phyloP scores from a whole-genome alignment of 2,329 filamentous ascomycete genomes.

The Sclerotinia nivalis region DNA sequence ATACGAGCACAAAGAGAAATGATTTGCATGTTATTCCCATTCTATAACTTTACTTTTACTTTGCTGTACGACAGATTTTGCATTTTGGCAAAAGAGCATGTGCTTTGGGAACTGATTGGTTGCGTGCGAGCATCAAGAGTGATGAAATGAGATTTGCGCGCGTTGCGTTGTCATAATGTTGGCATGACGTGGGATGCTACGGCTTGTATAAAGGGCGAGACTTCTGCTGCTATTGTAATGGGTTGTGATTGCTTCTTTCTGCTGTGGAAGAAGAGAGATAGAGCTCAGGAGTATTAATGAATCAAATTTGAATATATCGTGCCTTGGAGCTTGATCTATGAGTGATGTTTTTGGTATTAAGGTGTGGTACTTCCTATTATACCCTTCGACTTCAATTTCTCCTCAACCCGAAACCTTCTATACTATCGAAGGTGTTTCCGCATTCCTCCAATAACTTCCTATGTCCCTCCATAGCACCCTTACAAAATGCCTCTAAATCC shows the following conservation, averaged over 20 bases:
- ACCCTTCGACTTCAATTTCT: neutral
- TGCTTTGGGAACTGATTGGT: neutral
- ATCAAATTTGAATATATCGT: neutral
- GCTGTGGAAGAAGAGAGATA: neutral
- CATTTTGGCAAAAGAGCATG: neutral
- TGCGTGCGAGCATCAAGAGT: neutral
- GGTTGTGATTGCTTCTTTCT: neutral
- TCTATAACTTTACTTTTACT: neutral
- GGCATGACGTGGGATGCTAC: neutral
- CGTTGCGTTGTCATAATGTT: neutral
- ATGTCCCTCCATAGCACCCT: slow-evolving; percentile 48
- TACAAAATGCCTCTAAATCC: slow-evolving; percentile 50
- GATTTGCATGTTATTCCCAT: slow-evolving; percentile 1
- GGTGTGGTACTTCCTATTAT: no score
- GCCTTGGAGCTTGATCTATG: neutral
- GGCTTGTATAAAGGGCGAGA: neutral
- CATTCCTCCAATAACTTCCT: slow-evolving; percentile 40
- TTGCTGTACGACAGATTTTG: neutral
- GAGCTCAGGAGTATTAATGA: neutral
- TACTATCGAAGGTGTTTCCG: neutral
- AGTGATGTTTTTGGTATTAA: neutral
- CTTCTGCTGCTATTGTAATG: slow-evolving; percentile 3
- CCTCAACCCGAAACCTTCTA: neutral
- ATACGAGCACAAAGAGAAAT: slow-evolving; percentile 15
- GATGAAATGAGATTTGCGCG: neutral